Percentiles rank a stretch among this genome's conserved stretches.
Evolutionary conservation across 805 yeast genomes (phyloP).

Genomic region (Starmerella stellata): DNA sequence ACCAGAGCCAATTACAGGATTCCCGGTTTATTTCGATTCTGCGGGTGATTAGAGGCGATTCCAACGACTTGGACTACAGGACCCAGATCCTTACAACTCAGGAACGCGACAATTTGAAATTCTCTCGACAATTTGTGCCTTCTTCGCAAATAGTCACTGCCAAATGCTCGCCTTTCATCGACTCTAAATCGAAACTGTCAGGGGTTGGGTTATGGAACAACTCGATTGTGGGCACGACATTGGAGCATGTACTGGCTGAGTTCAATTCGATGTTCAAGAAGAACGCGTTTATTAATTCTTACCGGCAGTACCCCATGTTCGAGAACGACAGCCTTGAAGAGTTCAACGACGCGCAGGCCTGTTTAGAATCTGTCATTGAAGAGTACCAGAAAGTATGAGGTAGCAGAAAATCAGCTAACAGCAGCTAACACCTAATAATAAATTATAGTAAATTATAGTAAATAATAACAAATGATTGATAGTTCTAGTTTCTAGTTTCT

Average conservation of each 20-base stretch:
- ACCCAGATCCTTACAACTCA: slow-evolving; percentile 27
- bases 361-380: slow-evolving; percentile 55
- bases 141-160: slow-evolving; percentile 65
- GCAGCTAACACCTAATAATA: too few relatives aligned
- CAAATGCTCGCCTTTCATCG: slow-evolving; percentile 43
- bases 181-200: slow-evolving; percentile 35
- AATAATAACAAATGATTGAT: too few relatives aligned
- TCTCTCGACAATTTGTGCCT: slow-evolving; percentile 74
- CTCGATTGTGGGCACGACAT: slow-evolving; percentile 50
- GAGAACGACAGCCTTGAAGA: slow-evolving; percentile 32
- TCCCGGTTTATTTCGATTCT: slow-evolving; percentile 46
- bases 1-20: slow-evolving; percentile 24
- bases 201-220: slow-evolving; percentile 77
- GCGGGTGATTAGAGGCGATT: slow-evolving; percentile 49
- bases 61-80: slow-evolving; percentile 51
- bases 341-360: slow-evolving; percentile 61
- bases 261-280: slow-evolving; percentile 65
- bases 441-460: too few relatives aligned
- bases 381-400: slow-evolving; percentile 37
- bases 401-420: too few relatives aligned
- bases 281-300: slow-evolving; percentile 69
- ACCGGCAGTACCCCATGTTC: slow-evolving; percentile 32
- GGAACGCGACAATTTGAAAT: slow-evolving; percentile 34
- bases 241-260: slow-evolving; percentile 50
- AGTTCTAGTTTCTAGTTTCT: too few relatives aligned